These are phyloP conservation scores for Verruconis gallopava DNA, from an alignment of 2,329 filamentous ascomycete species.

Conservation along the genomic window DNA sequence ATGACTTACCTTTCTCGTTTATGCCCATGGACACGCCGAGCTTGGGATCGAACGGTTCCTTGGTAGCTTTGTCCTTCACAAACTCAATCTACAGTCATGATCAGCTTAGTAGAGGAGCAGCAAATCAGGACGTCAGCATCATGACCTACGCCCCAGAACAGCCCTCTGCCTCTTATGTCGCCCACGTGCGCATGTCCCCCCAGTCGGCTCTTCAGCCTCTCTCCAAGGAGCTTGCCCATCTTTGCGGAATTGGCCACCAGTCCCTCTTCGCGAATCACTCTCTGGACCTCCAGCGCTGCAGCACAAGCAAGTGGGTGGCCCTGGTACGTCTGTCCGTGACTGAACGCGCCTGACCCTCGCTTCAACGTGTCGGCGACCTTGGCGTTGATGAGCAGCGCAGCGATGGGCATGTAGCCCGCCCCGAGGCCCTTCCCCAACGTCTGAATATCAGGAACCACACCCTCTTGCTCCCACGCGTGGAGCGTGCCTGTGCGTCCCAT, in stretches of 20 bases:
- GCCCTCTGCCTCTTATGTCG: conserved; percentile 46
- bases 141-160: conserved; percentile 42
- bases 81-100: conserved; percentile 39
- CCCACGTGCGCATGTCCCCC: conserved; percentile 39
- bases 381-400: conserved; percentile 43
- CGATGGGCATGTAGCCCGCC: conserved; percentile 49
- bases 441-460: conserved; percentile 49
- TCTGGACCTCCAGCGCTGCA: conserved; percentile 50
- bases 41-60: conserved; percentile 38
- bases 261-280: conserved; percentile 42
- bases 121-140: background rate
- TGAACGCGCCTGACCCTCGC: conserved; percentile 35
- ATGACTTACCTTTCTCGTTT: conserved; percentile 34
- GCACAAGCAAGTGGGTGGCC: conserved; percentile 47
- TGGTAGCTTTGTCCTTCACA: conserved; percentile 40
- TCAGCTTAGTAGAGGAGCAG: conserved; percentile 12
- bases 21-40: conserved; percentile 35
- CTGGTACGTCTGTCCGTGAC: conserved; percentile 52
- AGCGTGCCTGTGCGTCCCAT: conserved; percentile 46
- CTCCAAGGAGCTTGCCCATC: conserved; percentile 39
- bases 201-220: conserved; percentile 31
- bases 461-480: conserved; percentile 50
- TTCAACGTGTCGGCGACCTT: conserved; percentile 38
- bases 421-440: conserved; percentile 54
- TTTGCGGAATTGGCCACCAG: conserved; percentile 44